These are phyloP conservation scores for Dendryphion nanum DNA, from an alignment of 2,329 filamentous ascomycete genomes.

Conservation along the genomic window DNA sequence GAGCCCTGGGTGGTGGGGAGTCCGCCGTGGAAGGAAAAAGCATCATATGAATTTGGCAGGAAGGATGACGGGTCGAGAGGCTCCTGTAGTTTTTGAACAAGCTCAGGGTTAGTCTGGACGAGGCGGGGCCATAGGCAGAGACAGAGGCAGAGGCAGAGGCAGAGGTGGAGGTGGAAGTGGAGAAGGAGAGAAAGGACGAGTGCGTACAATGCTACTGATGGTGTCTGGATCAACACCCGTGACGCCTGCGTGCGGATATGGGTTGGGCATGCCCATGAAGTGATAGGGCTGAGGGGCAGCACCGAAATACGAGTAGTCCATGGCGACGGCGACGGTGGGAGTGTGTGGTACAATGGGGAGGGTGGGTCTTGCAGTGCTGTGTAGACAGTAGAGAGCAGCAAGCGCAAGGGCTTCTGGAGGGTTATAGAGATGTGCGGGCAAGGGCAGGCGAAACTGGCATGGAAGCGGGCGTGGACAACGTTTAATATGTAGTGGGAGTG, in stretches of 20 bases:
- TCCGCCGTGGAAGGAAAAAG: constrained; percentile 24
- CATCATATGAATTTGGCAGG: constrained; percentile 23
- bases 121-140: neutral
- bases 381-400: neutral
- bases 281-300: constrained; percentile 48
- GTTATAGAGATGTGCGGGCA: constrained; percentile 1
- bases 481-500: too few species aligned
- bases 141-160: constrained; percentile 1
- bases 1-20: constrained; percentile 32
- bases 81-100: constrained; percentile 1
- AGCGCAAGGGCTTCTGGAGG: neutral
- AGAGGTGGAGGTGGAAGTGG: neutral
- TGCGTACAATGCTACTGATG: constrained; percentile 33
- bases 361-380: neutral
- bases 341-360: neutral
- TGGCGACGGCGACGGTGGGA: constrained; percentile 22
- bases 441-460: neutral
- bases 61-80: constrained; percentile 41
- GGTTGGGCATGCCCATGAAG: constrained; percentile 47
- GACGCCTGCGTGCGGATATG: constrained; percentile 28
- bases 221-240: constrained; percentile 38
- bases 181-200: neutral
- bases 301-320: constrained; percentile 59
- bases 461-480: neutral
- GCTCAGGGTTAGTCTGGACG: constrained; percentile 19